phyloP scores from a whole-genome alignment of 805 yeast species.

The Metschnikowia sp. region DNA sequence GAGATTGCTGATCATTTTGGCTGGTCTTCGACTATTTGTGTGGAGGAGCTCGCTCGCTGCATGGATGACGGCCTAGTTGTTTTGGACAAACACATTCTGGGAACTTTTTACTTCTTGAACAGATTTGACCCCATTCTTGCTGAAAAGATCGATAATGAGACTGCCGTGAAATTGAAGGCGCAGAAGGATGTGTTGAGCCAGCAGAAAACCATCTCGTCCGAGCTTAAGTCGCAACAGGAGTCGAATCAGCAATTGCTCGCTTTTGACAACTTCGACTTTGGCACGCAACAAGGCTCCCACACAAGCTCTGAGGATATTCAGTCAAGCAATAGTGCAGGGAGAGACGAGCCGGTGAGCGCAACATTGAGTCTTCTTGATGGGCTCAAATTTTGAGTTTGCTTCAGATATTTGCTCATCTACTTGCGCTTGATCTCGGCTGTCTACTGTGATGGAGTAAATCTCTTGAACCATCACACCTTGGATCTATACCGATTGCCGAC shows the following conservation, averaged over 20 bases:
- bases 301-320: not conserved
- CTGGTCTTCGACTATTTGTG: slow-evolving; percentile 66
- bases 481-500: too few species aligned
- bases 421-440: too few species aligned
- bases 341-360: slow-evolving; percentile 7
- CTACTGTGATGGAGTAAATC: too few species aligned
- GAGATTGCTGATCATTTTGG: slow-evolving; percentile 49
- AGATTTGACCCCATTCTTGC: slow-evolving; percentile 10
- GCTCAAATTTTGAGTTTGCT: slow-evolving; percentile 2
- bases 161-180: slow-evolving; percentile 3
- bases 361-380: slow-evolving; percentile 10
- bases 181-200: slow-evolving; percentile 8
- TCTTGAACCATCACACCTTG: too few species aligned
- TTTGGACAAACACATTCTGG: slow-evolving; percentile 66
- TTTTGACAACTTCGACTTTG: slow-evolving; percentile 9
- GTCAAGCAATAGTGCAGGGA: not conserved
- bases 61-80: slow-evolving; percentile 56
- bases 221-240: slow-evolving; percentile 5
- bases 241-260: slow-evolving; percentile 6
- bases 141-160: slow-evolving; percentile 7
- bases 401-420: not conserved
- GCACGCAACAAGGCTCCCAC: slow-evolving; percentile 1
- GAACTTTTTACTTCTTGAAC: slow-evolving; percentile 61
- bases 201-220: slow-evolving; percentile 10
- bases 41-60: slow-evolving; percentile 60